A percentile compares a stretch with the other conserved stretches of the same genome.
These are phyloP conservation scores for Stemphylium beticola DNA, from an alignment of 2,329 filamentous ascomycete genomes.

Conservation along the genomic window DNA sequence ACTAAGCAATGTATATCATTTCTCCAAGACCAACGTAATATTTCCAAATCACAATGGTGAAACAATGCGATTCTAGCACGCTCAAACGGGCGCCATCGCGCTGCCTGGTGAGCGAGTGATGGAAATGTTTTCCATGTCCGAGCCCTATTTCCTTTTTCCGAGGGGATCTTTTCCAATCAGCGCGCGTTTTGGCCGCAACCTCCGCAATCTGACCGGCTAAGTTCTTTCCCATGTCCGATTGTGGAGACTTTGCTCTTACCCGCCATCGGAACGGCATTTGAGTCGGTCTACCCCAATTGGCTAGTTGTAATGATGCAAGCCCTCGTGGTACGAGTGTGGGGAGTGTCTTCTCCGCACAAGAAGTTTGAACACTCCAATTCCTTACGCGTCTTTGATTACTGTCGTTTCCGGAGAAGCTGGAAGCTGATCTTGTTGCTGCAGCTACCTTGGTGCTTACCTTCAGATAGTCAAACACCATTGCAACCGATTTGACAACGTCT, in stretches of 20 bases:
- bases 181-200: conserved; percentile 15
- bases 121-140: conserved; percentile 31
- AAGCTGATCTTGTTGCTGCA: conserved; percentile 8
- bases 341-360: conserved; percentile 34
- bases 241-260: conserved; percentile 37
- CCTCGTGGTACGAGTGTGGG: conserved; percentile 39
- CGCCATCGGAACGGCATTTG: conserved; percentile 43
- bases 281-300: conserved; percentile 32
- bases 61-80: background rate
- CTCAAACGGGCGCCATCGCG: background rate
- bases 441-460: conserved; percentile 6
- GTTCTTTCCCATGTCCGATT: conserved; percentile 29
- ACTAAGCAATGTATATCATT: background rate
- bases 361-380: conserved; percentile 21
- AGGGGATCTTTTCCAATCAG: conserved; percentile 16
- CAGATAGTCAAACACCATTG: background rate
- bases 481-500: background rate
- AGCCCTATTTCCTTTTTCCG: conserved; percentile 18
- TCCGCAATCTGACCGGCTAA: conserved; percentile 32
- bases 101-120: conserved; percentile 7
- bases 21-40: background rate
- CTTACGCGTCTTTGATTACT: conserved; percentile 9
- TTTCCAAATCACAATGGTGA: background rate
- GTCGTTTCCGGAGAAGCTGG: conserved; percentile 22
- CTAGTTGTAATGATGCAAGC: conserved; percentile 32